phyloP scores from a whole-genome alignment of 495 filamentous ascomycete species.

The Opeltia flavorubescens region DNA sequence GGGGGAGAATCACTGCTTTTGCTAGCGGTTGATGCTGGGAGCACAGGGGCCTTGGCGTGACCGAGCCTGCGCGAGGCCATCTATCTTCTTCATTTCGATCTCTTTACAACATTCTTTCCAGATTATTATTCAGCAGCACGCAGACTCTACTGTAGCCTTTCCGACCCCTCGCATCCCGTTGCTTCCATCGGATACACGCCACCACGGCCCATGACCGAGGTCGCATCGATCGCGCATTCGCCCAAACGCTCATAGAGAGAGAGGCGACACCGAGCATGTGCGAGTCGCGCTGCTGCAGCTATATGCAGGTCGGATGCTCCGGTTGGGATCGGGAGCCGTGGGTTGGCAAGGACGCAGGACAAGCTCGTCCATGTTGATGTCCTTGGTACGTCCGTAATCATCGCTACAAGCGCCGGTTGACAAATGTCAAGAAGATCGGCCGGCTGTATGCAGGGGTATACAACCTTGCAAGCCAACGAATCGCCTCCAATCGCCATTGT shows the following conservation, averaged over 20 bases:
- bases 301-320: background rate
- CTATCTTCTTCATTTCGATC: too few relatives aligned
- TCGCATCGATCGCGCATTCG: background rate
- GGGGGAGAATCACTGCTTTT: background rate
- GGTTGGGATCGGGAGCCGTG: background rate
- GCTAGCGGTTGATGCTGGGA: background rate
- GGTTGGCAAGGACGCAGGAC: background rate
- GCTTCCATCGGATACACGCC: too few relatives aligned
- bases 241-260: background rate
- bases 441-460: background rate
- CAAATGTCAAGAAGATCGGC: background rate
- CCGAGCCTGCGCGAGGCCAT: background rate
- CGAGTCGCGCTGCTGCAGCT: background rate
- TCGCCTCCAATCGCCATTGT: too few relatives aligned
- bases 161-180: background rate
- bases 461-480: background rate
- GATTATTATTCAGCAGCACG: background rate
- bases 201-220: too few relatives aligned
- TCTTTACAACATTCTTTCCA: too few relatives aligned
- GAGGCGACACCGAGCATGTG: background rate
- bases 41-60: too few relatives aligned
- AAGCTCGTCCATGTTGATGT: background rate
- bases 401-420: background rate
- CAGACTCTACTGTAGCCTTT: background rate
- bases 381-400: background rate